A percentile compares a stretch with the other conserved stretches of the same genome.
These are phyloP conservation scores for Triticum urartu DNA, from an alignment of 176 grass and related monocot species.

Conservation along the genomic window DNA sequence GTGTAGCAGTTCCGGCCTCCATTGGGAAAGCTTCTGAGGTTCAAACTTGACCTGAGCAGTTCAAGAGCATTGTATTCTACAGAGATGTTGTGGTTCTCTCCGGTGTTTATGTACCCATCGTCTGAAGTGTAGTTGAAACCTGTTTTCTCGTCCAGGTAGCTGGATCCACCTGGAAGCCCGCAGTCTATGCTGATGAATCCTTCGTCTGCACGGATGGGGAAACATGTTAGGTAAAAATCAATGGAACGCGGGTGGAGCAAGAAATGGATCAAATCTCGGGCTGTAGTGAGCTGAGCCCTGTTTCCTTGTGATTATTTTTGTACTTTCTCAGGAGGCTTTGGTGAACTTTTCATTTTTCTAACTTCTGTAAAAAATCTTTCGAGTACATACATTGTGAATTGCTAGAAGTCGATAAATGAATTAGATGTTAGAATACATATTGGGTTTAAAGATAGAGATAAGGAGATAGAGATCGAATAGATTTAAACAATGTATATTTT, in stretches of 20 bases:
- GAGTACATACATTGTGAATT: no score
- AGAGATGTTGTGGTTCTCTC: conserved; percentile 9
- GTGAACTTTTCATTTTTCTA: no score
- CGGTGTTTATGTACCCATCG: conserved; percentile 24
- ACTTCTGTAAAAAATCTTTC: no score
- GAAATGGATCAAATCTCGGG: no score
- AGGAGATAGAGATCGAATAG: no score
- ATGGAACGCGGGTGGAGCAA: neutral
- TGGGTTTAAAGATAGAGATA: no score
- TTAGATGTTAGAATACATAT: no score
- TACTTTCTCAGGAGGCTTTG: no score
- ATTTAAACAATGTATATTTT: no score
- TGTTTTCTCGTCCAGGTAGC: conserved; percentile 22
- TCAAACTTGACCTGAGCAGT: neutral
- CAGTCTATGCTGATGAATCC: conserved; percentile 51
- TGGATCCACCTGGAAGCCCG: neutral
- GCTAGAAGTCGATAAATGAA: no score
- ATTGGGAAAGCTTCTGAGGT: conserved; percentile 34
- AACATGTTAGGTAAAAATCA: neutral
- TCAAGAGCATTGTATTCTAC: neutral
- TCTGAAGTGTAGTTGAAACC: conserved; percentile 26
- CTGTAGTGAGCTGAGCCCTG: no score
- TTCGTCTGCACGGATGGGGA: neutral
- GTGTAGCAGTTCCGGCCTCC: conserved; percentile 36
- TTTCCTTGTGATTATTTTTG: no score